Percentiles rank a stretch among this genome's conserved stretches.
Conservation (phyloP, 2,329 filamentous ascomycete species). For the Fusarium temperatum region DNA sequence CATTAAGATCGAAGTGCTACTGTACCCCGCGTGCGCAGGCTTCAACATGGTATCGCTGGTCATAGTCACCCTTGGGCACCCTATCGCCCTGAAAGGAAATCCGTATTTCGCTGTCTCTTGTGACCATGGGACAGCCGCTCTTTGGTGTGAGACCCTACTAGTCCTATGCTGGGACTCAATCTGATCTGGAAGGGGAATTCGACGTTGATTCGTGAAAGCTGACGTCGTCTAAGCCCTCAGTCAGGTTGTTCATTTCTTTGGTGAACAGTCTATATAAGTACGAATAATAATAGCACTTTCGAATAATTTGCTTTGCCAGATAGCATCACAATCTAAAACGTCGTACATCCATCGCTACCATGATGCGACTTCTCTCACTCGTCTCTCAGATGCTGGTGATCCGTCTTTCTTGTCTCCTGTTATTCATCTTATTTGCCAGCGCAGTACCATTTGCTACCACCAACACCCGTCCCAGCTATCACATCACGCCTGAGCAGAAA, state of each 20-base stretch:
- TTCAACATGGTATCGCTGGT: background rate
- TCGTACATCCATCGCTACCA: background rate
- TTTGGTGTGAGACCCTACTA: no score
- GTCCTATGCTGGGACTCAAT: background rate
- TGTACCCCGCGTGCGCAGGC: fast-evolving
- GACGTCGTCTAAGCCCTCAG: no score
- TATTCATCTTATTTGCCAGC: background rate
- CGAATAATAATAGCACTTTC: fast-evolving
- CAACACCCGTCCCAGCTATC: background rate
- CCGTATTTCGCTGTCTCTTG: background rate
- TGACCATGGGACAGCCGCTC: background rate
- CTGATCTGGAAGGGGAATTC: fast-evolving
- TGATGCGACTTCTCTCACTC: background rate
- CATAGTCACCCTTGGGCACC: background rate
- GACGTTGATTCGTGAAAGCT: background rate
- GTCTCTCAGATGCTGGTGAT: background rate
- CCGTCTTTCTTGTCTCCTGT: background rate
- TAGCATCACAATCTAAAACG: background rate
- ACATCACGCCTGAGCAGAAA: background rate
- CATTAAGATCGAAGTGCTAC: background rate
- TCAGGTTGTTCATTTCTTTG: no score
- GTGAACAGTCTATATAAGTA: background rate
- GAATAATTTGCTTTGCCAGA: fast-evolving
- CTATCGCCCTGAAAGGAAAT: background rate
- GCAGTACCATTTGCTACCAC: background rate